Conservation (phyloP, 148 eudicot species). For the Persicaria tinctoria region DNA sequence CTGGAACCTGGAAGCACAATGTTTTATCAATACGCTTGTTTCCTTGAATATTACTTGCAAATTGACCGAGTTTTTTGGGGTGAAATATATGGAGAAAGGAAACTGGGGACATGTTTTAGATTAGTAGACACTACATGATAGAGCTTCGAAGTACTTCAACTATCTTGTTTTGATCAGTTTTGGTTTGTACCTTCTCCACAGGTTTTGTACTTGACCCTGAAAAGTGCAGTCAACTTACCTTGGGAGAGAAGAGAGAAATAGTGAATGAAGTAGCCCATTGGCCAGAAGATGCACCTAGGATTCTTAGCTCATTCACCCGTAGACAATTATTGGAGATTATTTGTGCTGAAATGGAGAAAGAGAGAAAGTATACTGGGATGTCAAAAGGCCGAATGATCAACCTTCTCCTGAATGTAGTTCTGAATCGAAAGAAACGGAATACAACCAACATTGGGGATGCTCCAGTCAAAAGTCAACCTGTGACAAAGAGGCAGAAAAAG, state of each 20-base stretch:
- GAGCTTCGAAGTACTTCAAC: not conserved
- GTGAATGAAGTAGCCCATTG: slow-evolving; percentile 42
- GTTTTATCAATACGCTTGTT: not conserved
- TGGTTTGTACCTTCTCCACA: slow-evolving; percentile 15
- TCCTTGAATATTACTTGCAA: not conserved
- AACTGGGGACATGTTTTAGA: not conserved
- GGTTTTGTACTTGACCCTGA: slow-evolving; percentile 39
- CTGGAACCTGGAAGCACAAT: not conserved
- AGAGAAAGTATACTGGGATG: slow-evolving; percentile 44
- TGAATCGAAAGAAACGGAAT: slow-evolving; percentile 18
- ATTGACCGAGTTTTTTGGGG: not conserved
- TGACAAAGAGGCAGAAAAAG: slow-evolving; percentile 35
- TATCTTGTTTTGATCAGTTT: not conserved
- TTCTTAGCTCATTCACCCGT: slow-evolving; percentile 43
- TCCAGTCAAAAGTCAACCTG: slow-evolving; percentile 20
- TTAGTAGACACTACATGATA: not conserved
- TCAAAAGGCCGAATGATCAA: slow-evolving; percentile 44
- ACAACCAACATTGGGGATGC: slow-evolving; percentile 13
- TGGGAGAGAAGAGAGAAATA: slow-evolving; percentile 43
- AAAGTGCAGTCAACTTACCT: slow-evolving; percentile 34
- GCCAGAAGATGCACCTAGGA: slow-evolving; percentile 39
- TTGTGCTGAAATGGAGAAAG: slow-evolving; percentile 57
- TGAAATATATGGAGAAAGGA: not conserved
- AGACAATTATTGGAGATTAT: slow-evolving; percentile 46
- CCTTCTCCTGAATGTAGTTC: slow-evolving; percentile 39